Evolutionary conservation across 805 yeast genomes (phyloP), one percentile per base, ranked within the genome.

Genomic region (Ogataea chonburiensis): DNA sequence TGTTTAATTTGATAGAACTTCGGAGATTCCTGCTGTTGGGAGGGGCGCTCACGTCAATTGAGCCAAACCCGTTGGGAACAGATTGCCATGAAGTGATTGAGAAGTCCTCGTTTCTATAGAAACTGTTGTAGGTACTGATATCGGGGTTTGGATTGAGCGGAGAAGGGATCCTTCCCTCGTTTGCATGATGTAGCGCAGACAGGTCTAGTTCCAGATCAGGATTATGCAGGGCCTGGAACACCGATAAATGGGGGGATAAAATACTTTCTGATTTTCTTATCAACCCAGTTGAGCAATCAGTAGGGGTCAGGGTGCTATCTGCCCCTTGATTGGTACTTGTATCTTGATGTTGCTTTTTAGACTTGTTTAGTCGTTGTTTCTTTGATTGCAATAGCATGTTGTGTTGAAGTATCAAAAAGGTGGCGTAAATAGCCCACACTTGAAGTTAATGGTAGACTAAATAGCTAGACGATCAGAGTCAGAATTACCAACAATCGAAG

Each of bases 41-140:
- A 3, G 37, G 37, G 15, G 22, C 25, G 12, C 10, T 30, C 18
- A 12, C 13, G 4, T 25, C 31, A 13, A 20, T 13, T n/a, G 16
- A 15, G 5, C 33, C 33, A 18, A 30, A 16, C 15, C 25, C 17
- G 7, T 41, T 27, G 24, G 57, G 50, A 8, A 60, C 47, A 12
- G 61, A 52, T 37, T 60, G 64, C 66, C 66, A 61, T 15, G 66
- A 61, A 12, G 63, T 57, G 11, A 54, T 43, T 2, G 64, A 58
- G 39, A 60, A 60, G 22, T 59, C 63, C n/a, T 43, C 45, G 26
- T 50, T 46, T 15, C 28, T 40, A 26, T 41, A 33, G 24, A 31
- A 34, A 17, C 34, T 35, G 19, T 36, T 28, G 28, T 22, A 26
- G 9, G 35, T 25, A 28, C 33, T 20, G 23, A 24, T 4, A n/a